Percentiles rank a stretch among this genome's conserved stretches.
phyloP scores from a whole-genome alignment of 495 filamentous ascomycete species.

The Talaromyces nanjingensis region DNA sequence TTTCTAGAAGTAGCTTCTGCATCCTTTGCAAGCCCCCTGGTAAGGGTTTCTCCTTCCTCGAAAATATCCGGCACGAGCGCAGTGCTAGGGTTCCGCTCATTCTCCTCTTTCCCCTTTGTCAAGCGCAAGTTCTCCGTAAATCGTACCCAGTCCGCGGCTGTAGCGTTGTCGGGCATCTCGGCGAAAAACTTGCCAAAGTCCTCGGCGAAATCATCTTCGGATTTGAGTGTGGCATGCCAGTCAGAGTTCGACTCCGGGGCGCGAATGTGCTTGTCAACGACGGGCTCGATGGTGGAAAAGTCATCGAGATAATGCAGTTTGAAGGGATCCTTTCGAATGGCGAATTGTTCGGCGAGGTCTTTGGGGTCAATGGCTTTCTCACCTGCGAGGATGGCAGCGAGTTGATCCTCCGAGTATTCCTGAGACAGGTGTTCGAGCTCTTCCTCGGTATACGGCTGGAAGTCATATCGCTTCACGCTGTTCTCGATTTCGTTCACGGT shows the following conservation, averaged over 20 bases:
- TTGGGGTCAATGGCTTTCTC: conserved; percentile 72
- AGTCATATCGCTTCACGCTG: conserved; percentile 33
- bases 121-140: conserved; percentile 40
- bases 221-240: conserved; percentile 56
- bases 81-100: conserved; percentile 39
- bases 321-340: conserved; percentile 63
- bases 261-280: conserved; percentile 61
- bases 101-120: conserved; percentile 46
- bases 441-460: conserved; percentile 58
- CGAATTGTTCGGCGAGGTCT: conserved; percentile 68
- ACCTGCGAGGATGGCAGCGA: conserved; percentile 78
- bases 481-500: conserved; percentile 14
- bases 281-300: conserved; percentile 66
- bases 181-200: conserved; percentile 53
- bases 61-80: conserved; percentile 45
- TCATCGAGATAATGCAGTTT: conserved; percentile 76
- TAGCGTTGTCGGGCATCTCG: conserved; percentile 41
- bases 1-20: conserved; percentile 9
- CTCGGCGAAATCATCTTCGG: conserved; percentile 44
- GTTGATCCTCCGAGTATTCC: conserved; percentile 72
- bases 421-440: conserved; percentile 57
- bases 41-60: conserved; percentile 31
- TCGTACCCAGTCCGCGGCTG: conserved; percentile 34
- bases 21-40: conserved; percentile 31
- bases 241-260: conserved; percentile 49